Conservation (phyloP, 495 filamentous ascomycete genomes). For the Penicillium bovifimosum region DNA sequence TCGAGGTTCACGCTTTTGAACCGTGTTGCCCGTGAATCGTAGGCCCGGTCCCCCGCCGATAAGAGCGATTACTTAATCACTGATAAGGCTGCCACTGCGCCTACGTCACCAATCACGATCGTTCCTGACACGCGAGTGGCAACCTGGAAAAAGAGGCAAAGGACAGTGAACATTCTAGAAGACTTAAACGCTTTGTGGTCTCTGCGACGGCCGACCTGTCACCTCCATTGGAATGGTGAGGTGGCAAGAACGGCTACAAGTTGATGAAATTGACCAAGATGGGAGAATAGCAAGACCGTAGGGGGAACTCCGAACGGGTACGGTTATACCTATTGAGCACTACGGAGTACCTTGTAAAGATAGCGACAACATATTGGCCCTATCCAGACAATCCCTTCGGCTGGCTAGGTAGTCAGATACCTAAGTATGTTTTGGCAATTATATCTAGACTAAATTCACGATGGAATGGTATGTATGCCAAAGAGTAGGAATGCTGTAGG, state of each 20-base stretch:
- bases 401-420: no score
- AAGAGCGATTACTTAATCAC: slow-evolving; percentile 7
- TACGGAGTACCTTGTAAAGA: no score
- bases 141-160: slow-evolving; percentile 9
- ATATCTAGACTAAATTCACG: no score
- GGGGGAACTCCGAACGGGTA: no score
- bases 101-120: slow-evolving; percentile 1
- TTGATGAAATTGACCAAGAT: not conserved
- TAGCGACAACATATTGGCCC: no score
- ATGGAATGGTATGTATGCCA: not conserved
- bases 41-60: slow-evolving; percentile 7
- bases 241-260: not conserved
- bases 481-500: slow-evolving; percentile 7
- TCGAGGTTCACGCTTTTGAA: not conserved
- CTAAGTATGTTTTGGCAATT: no score
- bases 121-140: slow-evolving; percentile 6
- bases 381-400: no score
- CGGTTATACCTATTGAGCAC: no score
- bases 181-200: not conserved
- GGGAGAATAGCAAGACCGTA: not conserved
- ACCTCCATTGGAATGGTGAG: not conserved
- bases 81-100: not conserved
- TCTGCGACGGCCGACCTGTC: no score
- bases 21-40: not conserved
- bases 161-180: not conserved